Percentiles rank a stretch among this genome's conserved stretches.
Conservation (phyloP, 495 filamentous ascomycete species). For the Trichoderma reesei region DNA sequence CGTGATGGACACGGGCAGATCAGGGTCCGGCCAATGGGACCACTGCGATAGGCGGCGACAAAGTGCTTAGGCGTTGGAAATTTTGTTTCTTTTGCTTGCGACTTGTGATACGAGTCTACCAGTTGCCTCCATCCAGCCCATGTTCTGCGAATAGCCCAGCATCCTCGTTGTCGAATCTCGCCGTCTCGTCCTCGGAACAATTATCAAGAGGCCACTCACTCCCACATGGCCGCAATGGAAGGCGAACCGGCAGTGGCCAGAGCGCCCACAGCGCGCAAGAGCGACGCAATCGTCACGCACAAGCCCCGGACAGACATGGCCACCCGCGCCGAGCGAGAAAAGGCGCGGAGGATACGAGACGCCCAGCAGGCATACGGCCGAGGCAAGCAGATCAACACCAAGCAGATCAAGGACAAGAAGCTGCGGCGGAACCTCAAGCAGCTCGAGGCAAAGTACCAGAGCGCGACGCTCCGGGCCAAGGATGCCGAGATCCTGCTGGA, state of each 20-base stretch:
- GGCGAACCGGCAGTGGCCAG: background rate
- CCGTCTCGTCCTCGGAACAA: background rate
- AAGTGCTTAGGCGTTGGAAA: conserved; percentile 3
- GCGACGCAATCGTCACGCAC: conserved; percentile 28
- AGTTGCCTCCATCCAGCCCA: too few species aligned
- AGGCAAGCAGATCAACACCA: conserved; percentile 55
- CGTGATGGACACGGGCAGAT: background rate
- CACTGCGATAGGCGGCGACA: conserved; percentile 1
- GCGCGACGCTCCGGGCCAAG: conserved; percentile 69
- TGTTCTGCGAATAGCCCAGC: background rate
- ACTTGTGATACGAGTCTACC: too few species aligned
- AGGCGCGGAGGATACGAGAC: conserved; percentile 40
- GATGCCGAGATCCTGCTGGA: conserved; percentile 94
- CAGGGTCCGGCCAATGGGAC: background rate
- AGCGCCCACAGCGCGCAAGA: background rate
- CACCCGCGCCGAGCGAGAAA: conserved; percentile 32
- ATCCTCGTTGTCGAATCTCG: background rate
- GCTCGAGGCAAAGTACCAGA: conserved; percentile 73
- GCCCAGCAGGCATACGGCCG: conserved; percentile 77
- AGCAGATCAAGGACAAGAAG: conserved; percentile 69
- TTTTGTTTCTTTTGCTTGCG: background rate
- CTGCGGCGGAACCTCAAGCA: conserved; percentile 66
- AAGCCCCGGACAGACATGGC: conserved; percentile 35
- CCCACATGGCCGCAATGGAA: background rate
- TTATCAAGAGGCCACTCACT: background rate